Evolutionary conservation across 2,329 filamentous ascomycete genomes (phyloP), one percentile per base, ranked within the genome.

Genomic region (Coniochaeta sp.): DNA sequence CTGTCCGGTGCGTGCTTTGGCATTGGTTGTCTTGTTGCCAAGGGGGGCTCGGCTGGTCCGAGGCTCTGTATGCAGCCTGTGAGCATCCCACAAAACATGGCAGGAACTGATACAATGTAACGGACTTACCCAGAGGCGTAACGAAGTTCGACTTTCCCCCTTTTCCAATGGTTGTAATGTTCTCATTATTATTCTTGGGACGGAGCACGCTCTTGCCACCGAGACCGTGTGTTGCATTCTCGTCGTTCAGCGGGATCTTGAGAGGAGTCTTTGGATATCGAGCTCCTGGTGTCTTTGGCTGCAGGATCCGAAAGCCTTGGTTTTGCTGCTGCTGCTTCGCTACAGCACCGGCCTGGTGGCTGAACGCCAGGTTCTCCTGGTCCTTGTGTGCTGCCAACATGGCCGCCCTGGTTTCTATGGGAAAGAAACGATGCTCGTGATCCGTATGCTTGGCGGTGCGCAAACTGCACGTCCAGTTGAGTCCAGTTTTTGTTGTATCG

Each of bases 1-100:
- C 82, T 57, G 80, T 81, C 70, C 80, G 85, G 62, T 88, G 83
- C 78, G 67, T 3, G 71, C 70, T 62, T 96, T 98, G 59, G 90
- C 91, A 73, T 99, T 99, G 58, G 95, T 98, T 1, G 93, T 98
- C 76, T 99, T 99, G 80, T 91, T 89, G 36, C 93, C 93, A 56
- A 99, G 78, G 14, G 91, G 90, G 40, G 93, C 92, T 68, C 93
- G 87, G 62, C 60, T 65, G 2, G 80, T 87, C 62, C 86, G 85
- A 58, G 87, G 82, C 60, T 81, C 86, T 88, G 60, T 47, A 19
- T 6, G 31, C 57, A 6, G 31, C 44, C 19, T 16, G 47, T 64
- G 38, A 63, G 47, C 11, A 31, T 14, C 14, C 16, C n/a, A 22
- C n/a, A 22, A 22, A 14, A 7, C 19, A 22, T 7, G 43, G 6